A percentile compares a stretch with the other conserved stretches of the same genome.
Conservation (phyloP, 225 moss, liverwort and hornwort genomes). For the Marchantia polymorpha region DNA sequence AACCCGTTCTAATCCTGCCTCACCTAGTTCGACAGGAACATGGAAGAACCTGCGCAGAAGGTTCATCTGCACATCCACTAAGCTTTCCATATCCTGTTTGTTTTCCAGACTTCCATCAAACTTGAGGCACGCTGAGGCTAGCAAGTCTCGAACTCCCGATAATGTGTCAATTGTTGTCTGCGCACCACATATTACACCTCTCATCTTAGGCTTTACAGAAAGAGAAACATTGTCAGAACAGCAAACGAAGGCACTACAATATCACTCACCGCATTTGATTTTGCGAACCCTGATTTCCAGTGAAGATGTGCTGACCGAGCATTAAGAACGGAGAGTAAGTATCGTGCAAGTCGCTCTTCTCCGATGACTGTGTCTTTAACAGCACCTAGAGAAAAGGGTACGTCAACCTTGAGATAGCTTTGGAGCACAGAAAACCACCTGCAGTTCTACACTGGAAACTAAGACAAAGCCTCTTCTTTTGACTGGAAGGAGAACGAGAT, state of each 20-base stretch:
- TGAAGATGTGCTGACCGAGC: slow-evolving; percentile 71
- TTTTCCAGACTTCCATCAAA: slow-evolving; percentile 78
- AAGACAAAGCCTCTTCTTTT: neutral
- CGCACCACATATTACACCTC: neutral
- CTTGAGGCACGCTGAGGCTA: slow-evolving; percentile 67
- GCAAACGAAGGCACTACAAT: neutral
- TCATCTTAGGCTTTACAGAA: neutral
- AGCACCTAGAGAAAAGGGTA: slow-evolving; percentile 56
- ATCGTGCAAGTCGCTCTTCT: slow-evolving; percentile 87
- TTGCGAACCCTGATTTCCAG: slow-evolving; percentile 64
- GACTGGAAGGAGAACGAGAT: neutral
- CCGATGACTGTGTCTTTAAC: slow-evolving; percentile 98
- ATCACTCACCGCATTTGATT: slow-evolving; percentile 43
- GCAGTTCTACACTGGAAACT: neutral
- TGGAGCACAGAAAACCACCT: neutral
- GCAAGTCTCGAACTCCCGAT: slow-evolving; percentile 53
- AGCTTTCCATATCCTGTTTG: slow-evolving; percentile 70
- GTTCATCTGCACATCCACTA: slow-evolving; percentile 86
- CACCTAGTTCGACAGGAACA: slow-evolving; percentile 75
- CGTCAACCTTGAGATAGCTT: neutral
- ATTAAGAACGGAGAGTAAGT: slow-evolving; percentile 77
- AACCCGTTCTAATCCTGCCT: slow-evolving; percentile 85
- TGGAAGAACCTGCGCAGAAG: slow-evolving; percentile 67
- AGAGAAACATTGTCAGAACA: neutral
- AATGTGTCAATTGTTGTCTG: slow-evolving; percentile 53